Base-by-base conservation (phyloP, 129 eudicot genomes). In the Artemisia annua region DNA sequence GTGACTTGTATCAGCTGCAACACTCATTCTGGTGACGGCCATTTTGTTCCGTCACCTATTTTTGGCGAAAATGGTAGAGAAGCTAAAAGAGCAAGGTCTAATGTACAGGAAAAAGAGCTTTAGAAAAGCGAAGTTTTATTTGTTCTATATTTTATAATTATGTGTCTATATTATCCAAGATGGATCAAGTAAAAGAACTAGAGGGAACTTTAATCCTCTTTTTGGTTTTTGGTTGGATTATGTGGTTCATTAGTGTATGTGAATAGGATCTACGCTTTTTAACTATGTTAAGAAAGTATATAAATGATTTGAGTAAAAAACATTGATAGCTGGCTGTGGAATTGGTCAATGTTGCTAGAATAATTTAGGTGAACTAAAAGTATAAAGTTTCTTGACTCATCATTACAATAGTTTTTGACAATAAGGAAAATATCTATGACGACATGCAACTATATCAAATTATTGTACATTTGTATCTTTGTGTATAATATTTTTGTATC, bases 1-100 rank as follows among this genome's bases (percentile, higher is more conserved):
- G 85, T 80, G 70, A 18, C 78, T 14, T 80, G 89, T 57, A 77
- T 49, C 16, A 85, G 89, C 74, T 87, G 93, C 51, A 87, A 79
- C 67, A 81, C 81, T 22, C 80, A 72, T 44, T 71, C 86, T 13
- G 84, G 65, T 22, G 73, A 75, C 19, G 66, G 46, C 10, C 28
- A 14, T 19, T 46, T 49, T 0, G 73, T 49, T 57, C 55, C 48
- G 14, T 26, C 53, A 24, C 0, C 73, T 7, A 14, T 15, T 15
- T 70, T 70, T 35, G 85, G 79, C 50, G 66, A 74, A 11, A 48
- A 69, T 5, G 69, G 54, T 3, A 61, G 76, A 16, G 64, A 51
- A 28, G 83, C 69, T 28, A 83, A 83, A 84, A 63, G 80, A 79
- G 76, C 9, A 28, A 73, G 80, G 83, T 57, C 60, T 52, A 80